phyloP scores from a whole-genome alignment of 176 grass and related monocot genomes.

The Aegilops tauschii region DNA sequence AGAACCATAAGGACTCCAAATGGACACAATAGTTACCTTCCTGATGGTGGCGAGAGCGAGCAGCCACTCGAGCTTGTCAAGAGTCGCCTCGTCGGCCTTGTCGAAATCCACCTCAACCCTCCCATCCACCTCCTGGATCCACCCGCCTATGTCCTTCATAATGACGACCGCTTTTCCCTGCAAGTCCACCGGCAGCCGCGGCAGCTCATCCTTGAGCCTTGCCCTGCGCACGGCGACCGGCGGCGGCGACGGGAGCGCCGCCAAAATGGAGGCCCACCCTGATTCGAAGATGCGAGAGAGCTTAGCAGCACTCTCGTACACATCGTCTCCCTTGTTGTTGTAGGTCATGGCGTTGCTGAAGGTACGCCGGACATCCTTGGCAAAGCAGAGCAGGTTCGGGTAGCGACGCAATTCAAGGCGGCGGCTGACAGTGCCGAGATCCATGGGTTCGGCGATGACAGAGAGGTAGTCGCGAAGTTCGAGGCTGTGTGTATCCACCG shows the following conservation, averaged over 20 bases:
- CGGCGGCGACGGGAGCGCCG: not conserved
- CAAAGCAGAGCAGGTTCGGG: conserved; percentile 38
- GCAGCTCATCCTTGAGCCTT: conserved; percentile 12
- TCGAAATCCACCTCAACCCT: conserved; percentile 50
- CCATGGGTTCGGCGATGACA: conserved; percentile 57
- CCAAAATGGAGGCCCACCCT: conserved; percentile 19
- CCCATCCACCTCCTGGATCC: conserved; percentile 24
- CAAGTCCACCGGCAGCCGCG: conserved; percentile 8
- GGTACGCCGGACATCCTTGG: conserved; percentile 63
- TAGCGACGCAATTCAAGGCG: conserved; percentile 62
- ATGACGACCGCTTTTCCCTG: conserved; percentile 27
- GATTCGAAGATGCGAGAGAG: conserved; percentile 44
- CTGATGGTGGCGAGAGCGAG: not conserved
- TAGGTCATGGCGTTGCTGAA: conserved; percentile 68
- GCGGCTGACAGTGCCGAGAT: conserved; percentile 62
- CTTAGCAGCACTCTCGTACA: conserved; percentile 42
- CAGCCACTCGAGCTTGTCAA: conserved; percentile 47
- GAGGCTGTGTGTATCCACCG: conserved; percentile 67
- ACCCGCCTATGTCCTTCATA: conserved; percentile 35
- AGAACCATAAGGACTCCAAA: not conserved
- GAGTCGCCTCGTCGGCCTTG: conserved; percentile 36
- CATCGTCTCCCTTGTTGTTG: conserved; percentile 45
- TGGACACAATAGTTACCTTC: conserved; percentile 22
- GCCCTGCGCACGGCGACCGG: conserved; percentile 8
- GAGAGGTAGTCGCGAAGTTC: conserved; percentile 69